Base-by-base conservation (phyloP, 2,329 filamentous ascomycete species). In the Pseudopyrenochaeta lycopersici region DNA sequence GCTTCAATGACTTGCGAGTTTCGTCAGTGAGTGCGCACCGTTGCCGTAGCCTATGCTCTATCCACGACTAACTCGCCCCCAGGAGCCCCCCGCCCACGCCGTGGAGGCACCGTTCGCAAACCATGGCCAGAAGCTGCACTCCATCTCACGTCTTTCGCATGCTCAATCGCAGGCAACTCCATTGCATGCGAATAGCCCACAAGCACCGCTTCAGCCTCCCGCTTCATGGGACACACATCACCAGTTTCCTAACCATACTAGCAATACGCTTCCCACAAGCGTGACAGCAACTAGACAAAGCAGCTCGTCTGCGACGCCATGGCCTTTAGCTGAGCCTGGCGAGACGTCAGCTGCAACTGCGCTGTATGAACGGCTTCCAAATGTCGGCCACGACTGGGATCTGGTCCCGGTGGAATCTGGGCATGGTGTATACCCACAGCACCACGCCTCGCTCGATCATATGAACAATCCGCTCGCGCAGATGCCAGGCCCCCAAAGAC, bases 91-190 rank as follows among this genome's bases (percentile, higher is more conserved):
- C 56, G 52, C 62, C 38, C 54, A 60, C 45, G 48, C 61, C 17
- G 56, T 39, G 57, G 61, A 67, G 54, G 62, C 68, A 58, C 60
- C 63, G 43, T 69, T 64, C 45, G 45, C 62, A 42, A 58, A 58
- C 46, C 58, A 63, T 51, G 54, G 54, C 30, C 61, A 58, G 29
- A 62, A 52, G 41, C 54, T 58, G 30, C 67, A 62, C 15, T 54
- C 68, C 21, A 54, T 68, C 31, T 54, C 68, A 31, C 64, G 56
- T 35, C 55, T 59, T 23, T 49, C 66, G 20, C 66, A 67, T 49
- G 40, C 64, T 42, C 59, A 54, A 32, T 35, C 51, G 21, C 56
- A 56, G 47, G 47, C 57, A 32, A 51, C 60, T 33, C 53, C 61
- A 23, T 45, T 64, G 44, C 57, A 60, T 41, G 27, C 52, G 27